Conservation (phyloP, 192 early-diverging fungal genomes). For the Oehlia diaphana region DNA sequence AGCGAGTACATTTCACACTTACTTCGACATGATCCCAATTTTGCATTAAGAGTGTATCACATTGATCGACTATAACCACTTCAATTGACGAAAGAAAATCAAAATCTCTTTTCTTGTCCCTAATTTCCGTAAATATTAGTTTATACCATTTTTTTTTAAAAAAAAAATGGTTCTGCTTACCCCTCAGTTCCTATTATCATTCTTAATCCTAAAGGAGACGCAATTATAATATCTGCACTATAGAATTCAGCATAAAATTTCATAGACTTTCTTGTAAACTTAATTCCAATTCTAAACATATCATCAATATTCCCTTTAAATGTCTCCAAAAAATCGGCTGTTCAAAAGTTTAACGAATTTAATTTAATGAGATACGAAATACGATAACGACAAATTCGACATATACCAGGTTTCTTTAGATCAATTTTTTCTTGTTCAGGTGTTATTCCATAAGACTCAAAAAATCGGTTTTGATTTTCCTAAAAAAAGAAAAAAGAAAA, state of each 20-base stretch:
- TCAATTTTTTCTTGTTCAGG: conserved; percentile 62
- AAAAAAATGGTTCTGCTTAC: conserved; percentile 35
- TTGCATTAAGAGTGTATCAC: conserved; percentile 91
- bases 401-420: conserved; percentile 59
- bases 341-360: background rate
- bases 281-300: conserved; percentile 89
- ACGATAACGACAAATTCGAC: background rate
- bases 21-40: conserved; percentile 97
- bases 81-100: conserved; percentile 96
- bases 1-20: conserved; percentile 10
- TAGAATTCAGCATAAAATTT: conserved; percentile 91
- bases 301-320: conserved; percentile 98
- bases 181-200: conserved; percentile 83
- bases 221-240: conserved; percentile 86
- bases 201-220: conserved; percentile 88
- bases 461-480: conserved; percentile 83
- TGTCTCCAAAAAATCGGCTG: conserved; percentile 74
- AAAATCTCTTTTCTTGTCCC: conserved; percentile 86
- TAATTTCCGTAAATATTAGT: conserved; percentile 16
- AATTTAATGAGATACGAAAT: background rate
- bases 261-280: conserved; percentile 82
- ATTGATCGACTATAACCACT: conserved; percentile 82
- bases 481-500: conserved; percentile 17
- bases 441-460: conserved; percentile 72
- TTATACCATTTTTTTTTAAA: too few relatives aligned